phyloP scores from a whole-genome alignment of 176 grass and related monocot species.

The Eragrostis curvula region DNA sequence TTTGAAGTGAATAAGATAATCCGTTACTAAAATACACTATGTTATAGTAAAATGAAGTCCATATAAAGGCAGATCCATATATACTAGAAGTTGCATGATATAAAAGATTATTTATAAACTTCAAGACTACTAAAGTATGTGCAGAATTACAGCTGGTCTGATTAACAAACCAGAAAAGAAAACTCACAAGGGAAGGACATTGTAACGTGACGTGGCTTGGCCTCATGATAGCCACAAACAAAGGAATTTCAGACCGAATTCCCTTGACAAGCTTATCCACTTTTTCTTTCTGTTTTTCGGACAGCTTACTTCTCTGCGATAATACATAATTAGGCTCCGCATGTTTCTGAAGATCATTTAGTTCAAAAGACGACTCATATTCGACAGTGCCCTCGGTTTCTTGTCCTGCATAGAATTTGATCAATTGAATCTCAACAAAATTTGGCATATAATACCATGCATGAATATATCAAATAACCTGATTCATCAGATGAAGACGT shows the following conservation, averaged over 20 bases:
- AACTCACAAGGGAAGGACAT: constrained; percentile 20
- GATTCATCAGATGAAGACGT: background rate
- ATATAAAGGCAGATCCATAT: no score
- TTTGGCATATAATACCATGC: background rate
- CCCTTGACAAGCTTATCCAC: background rate
- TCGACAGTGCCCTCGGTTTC: background rate
- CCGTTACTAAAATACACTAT: no score
- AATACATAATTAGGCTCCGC: background rate
- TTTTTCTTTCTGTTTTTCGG: background rate
- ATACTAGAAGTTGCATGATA: no score
- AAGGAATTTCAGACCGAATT: constrained; percentile 2
- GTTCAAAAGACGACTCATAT: background rate
- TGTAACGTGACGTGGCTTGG: background rate
- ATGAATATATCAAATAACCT: constrained; percentile 7
- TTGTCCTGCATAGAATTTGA: constrained; percentile 5
- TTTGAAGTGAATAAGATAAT: no score
- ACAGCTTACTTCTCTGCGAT: background rate
- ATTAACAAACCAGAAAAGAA: no score
- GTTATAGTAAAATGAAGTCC: no score
- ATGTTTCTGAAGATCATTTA: background rate
- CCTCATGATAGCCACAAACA: constrained; percentile 35
- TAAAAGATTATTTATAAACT: no score
- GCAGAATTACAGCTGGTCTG: no score
- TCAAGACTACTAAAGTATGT: no score
- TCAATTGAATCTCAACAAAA: no score